Evolutionary conservation across 169 alveolate species (phyloP).

Genomic region (Plasmodium fragile): DNA sequence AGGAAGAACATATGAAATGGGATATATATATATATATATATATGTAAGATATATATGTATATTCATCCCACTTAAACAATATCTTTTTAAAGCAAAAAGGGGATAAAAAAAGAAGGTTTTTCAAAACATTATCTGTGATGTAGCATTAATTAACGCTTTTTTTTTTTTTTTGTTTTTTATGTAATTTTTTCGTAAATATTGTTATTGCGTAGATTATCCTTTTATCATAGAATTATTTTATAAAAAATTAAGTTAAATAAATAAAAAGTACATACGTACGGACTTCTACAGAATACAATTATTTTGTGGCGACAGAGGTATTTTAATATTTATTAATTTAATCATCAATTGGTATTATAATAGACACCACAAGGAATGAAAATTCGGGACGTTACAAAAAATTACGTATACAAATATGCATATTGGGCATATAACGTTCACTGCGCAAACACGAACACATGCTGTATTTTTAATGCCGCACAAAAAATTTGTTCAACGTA

Average conservation of each 20-base stretch:
- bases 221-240: background rate
- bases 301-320: background rate
- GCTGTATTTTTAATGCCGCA: background rate
- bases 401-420: background rate
- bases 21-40: background rate
- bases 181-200: background rate
- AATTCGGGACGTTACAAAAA: background rate
- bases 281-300: background rate
- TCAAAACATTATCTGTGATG: constrained; percentile 2
- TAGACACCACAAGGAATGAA: background rate
- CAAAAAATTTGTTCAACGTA: background rate
- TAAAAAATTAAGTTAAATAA: background rate
- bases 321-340: background rate
- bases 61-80: background rate
- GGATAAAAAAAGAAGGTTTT: background rate
- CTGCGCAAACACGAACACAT: background rate
- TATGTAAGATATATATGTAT: background rate
- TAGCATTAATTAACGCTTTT: background rate
- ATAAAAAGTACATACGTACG: background rate
- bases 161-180: background rate
- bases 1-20: background rate
- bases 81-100: background rate
- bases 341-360: constrained; percentile 1
- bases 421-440: background rate
- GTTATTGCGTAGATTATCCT: background rate